Base-by-base conservation (phyloP, 2,329 filamentous ascomycete genomes). In the Apiospora koreana region DNA sequence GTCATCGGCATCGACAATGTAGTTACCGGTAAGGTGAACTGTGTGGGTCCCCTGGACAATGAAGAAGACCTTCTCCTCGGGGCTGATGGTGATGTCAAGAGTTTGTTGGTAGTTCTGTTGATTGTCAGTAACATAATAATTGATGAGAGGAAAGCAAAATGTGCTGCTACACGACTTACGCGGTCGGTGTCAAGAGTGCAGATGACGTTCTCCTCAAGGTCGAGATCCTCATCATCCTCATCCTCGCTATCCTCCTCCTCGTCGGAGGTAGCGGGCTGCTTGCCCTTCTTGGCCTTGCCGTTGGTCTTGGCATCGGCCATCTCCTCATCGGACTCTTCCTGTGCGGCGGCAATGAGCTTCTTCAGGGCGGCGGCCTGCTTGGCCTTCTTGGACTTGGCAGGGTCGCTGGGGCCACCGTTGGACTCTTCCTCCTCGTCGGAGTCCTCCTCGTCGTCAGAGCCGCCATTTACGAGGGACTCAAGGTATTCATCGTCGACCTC, bases 11-110 rank as follows among this genome's bases (percentile, higher is more conserved):
- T 90, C 86, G 79, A 96, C 89, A 75, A 99, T 89, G 83, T 97
- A 98, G 89, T 99, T 99, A 77, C 96, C 96, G 73, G 95, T 98
- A 72, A 99, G 89, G 85, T 92, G 96, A 79, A 99, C 87, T 74
- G 93, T 90, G 87, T 98, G 94, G 73, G 93, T 96, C 77, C 96
- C 96, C 72, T 89, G 91, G 75, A 97, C 94, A 80, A 93, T 89
- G 86, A 99, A 98, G 88, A 93, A 97, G 75, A 98, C 92, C 76
- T 90, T 90, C 87, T 99, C 96, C 76, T 93, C 89, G 81, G 97
- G 93, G 77, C 89, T 91, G 80, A 99, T 90, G 74, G 93, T 96
- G 82, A 99, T 94, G 83, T 99, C 94, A 71, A 99, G 90, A 65
- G 96, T 85, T 84, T 99, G 97, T 85, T 99, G 96, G 88, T 92